These are phyloP conservation scores for Calcarisporium arbuscula DNA, from an alignment of 2,329 filamentous ascomycete species.

Conservation along the genomic window DNA sequence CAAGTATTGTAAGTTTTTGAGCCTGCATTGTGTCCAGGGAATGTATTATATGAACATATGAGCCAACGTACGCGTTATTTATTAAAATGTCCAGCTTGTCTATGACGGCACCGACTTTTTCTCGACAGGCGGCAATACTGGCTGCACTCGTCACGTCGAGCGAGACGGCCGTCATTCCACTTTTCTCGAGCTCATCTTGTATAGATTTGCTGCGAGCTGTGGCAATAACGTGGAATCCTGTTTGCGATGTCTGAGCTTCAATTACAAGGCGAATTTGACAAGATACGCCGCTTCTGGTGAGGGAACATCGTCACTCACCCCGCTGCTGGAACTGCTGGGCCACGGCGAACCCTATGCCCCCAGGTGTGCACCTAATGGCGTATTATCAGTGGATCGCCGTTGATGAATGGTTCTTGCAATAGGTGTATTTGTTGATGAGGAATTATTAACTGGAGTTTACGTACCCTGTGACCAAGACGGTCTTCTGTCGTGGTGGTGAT, in stretches of 20 bases:
- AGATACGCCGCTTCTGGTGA: too few relatives aligned
- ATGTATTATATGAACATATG: too few relatives aligned
- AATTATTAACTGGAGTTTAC: too few relatives aligned
- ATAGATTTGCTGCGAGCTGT: conserved; percentile 46
- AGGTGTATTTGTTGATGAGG: too few relatives aligned
- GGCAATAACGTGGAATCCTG: conserved; percentile 45
- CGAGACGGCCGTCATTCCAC: conserved; percentile 42
- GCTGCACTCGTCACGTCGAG: conserved; percentile 48
- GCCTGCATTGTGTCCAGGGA: too few relatives aligned
- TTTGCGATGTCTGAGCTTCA: too few relatives aligned
- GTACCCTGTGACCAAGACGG: too few relatives aligned
- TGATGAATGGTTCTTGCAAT: too few relatives aligned
- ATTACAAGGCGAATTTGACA: neutral
- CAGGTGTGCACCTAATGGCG: conserved; percentile 53
- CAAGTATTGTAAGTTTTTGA: too few relatives aligned
- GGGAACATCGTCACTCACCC: conserved; percentile 27
- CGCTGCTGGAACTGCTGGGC: conserved; percentile 46
- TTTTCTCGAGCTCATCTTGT: conserved; percentile 35
- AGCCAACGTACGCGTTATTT: conserved; percentile 47
- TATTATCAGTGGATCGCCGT: too few relatives aligned
- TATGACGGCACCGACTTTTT: conserved; percentile 40
- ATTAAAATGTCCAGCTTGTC: conserved; percentile 50
- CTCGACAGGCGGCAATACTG: conserved; percentile 43
- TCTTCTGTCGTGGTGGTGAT: too few relatives aligned
- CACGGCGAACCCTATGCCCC: conserved; percentile 50